Percentiles rank a stretch among this genome's conserved stretches.
These are phyloP conservation scores for Neurospora pannonica DNA, from an alignment of 495 filamentous ascomycete genomes.

Conservation along the genomic window DNA sequence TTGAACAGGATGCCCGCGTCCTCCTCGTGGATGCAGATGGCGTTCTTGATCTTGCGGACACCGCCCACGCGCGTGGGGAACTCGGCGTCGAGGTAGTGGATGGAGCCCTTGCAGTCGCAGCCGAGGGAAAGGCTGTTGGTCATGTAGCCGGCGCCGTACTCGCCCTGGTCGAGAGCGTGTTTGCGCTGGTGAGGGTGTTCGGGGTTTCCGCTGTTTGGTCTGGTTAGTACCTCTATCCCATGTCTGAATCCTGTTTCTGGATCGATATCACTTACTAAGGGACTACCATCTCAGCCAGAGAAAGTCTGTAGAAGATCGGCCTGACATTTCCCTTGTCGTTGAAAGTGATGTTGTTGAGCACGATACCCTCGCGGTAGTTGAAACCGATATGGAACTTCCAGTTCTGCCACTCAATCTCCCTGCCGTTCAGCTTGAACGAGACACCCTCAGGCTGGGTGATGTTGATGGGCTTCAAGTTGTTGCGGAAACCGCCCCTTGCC, in stretches of 20 bases:
- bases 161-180: constrained; percentile 88
- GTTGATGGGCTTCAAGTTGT: constrained; percentile 81
- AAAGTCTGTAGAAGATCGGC: constrained; percentile 84
- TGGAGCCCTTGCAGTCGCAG: constrained; percentile 91
- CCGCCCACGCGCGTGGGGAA: constrained; percentile 78
- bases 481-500: constrained; percentile 65
- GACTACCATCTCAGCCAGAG: constrained; percentile 92
- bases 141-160: constrained; percentile 95
- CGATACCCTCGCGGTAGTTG: constrained; percentile 91
- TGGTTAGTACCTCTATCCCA: background rate
- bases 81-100: constrained; percentile 78
- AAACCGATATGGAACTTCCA: constrained; percentile 93
- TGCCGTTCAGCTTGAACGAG: constrained; percentile 72
- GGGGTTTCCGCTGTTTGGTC: constrained; percentile 54
- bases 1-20: constrained; percentile 92
- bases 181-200: constrained; percentile 90
- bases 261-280: constrained; percentile 47
- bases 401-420: constrained; percentile 85
- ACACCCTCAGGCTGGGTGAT: constrained; percentile 94
- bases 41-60: constrained; percentile 78
- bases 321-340: constrained; percentile 77
- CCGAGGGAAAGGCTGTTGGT: constrained; percentile 82
- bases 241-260: background rate
- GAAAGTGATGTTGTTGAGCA: constrained; percentile 84
- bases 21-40: constrained; percentile 96